phyloP scores from a whole-genome alignment of 257 asterid genomes.

The Capsicum pubescens region DNA sequence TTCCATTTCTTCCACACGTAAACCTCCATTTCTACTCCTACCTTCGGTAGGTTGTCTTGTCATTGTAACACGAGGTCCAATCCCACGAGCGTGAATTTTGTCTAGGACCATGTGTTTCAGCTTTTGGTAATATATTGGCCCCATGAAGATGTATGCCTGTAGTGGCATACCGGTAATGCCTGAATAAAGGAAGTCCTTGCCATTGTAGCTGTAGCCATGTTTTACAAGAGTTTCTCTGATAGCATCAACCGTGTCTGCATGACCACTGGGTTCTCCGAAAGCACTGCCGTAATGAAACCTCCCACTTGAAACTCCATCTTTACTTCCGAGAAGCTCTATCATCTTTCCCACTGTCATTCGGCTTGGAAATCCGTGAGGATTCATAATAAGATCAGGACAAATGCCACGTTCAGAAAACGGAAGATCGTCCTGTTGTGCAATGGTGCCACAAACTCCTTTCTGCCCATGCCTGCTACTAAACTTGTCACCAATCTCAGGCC shows the following conservation, averaged over 20 bases:
- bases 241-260: constrained; percentile 87
- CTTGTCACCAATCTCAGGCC: constrained; percentile 99
- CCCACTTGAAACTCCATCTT: constrained; percentile 97
- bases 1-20: constrained; percentile 98
- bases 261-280: constrained; percentile 98
- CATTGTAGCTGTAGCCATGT: constrained; percentile 90
- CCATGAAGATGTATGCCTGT: constrained; percentile 97
- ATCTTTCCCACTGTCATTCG: constrained; percentile 99
- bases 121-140: constrained; percentile 98
- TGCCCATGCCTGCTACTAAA: constrained; percentile 99
- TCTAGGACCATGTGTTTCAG: constrained; percentile 98
- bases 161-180: constrained; percentile 94
- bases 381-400: constrained; percentile 97
- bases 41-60: constrained; percentile 99
- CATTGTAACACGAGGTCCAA: constrained; percentile 82
- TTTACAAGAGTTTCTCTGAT: constrained; percentile 94
- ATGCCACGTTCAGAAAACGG: constrained; percentile 97
- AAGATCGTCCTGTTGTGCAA: constrained; percentile 92
- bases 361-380: constrained; percentile 99
- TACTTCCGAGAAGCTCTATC: constrained; percentile 96
- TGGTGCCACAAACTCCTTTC: constrained; percentile 96
- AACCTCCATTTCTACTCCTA: constrained; percentile 89
- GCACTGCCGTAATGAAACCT: constrained; percentile 97
- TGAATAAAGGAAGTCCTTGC: constrained; percentile 79
- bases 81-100: constrained; percentile 98